Conservation (phyloP, 2,329 filamentous ascomycete genomes). For the Fusarium sp. region DNA sequence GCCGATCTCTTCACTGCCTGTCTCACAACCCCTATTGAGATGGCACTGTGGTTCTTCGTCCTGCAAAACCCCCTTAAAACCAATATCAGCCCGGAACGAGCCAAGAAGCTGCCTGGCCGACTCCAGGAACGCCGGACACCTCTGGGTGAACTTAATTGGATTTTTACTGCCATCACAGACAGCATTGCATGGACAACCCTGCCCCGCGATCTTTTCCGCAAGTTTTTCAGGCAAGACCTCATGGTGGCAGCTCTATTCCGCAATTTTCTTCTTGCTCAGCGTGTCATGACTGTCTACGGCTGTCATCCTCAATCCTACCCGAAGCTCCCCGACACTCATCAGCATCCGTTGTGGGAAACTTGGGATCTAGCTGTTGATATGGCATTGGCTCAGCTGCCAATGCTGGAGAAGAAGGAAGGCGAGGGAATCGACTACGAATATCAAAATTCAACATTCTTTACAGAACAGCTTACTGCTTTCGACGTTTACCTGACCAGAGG, state of each 20-base stretch:
- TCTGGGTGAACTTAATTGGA: constrained; percentile 97
- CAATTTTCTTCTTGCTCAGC: constrained; percentile 94
- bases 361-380: constrained; percentile 98
- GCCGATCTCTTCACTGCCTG: constrained; percentile 97
- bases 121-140: constrained; percentile 94
- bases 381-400: constrained; percentile 89
- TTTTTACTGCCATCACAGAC: constrained; percentile 98
- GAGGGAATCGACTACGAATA: constrained; percentile 89
- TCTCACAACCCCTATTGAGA: constrained; percentile 96
- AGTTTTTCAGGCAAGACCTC: constrained; percentile 95
- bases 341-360: constrained; percentile 95
- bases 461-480: constrained; percentile 96
- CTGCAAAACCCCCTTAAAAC: constrained; percentile 86
- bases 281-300: constrained; percentile 96
- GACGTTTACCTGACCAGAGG: constrained; percentile 93
- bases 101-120: constrained; percentile 89
- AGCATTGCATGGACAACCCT: constrained; percentile 99
- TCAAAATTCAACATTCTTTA: constrained; percentile 95
- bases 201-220: constrained; percentile 91
- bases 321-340: constrained; percentile 91
- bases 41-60: constrained; percentile 96
- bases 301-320: constrained; percentile 96
- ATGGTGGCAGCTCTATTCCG: constrained; percentile 99
- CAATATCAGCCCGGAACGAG: constrained; percentile 82
- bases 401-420: constrained; percentile 83